A percentile compares a stretch with the other conserved stretches of the same genome.
Evolutionary conservation across 345 rosid genomes (phyloP).

Genomic region (Syzygium aqueum): DNA sequence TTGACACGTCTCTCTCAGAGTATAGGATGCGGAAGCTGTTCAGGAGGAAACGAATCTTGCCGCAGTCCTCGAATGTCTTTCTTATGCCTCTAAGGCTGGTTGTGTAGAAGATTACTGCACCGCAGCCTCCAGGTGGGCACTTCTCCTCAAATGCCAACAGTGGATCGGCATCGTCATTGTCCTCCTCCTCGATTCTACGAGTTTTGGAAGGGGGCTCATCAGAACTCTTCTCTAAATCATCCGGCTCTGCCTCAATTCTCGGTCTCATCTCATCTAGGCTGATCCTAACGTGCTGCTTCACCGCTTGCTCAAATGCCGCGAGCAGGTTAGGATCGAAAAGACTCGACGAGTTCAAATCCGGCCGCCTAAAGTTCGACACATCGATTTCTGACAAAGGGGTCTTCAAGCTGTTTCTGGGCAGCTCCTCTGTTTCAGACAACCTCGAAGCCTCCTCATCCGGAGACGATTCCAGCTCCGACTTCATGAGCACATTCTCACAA

Average conservation of each 20-base stretch:
- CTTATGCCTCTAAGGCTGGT: constrained; percentile 72
- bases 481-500: neutral
- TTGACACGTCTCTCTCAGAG: constrained; percentile 72
- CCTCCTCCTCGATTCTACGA: constrained; percentile 17
- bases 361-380: constrained; percentile 47
- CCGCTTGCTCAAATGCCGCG: constrained; percentile 58
- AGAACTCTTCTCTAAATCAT: constrained; percentile 1
- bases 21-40: constrained; percentile 53
- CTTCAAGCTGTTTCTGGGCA: neutral
- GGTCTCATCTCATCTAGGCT: constrained; percentile 27
- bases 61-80: constrained; percentile 87
- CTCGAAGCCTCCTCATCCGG: neutral
- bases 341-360: constrained; percentile 54
- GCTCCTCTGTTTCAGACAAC: neutral
- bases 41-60: constrained; percentile 47
- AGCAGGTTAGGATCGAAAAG: constrained; percentile 76
- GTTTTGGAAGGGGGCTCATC: constrained; percentile 37
- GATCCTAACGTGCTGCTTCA: constrained; percentile 25
- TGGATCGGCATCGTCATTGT: constrained; percentile 11
- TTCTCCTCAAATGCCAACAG: constrained; percentile 35
- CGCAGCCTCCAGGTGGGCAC: constrained; percentile 73
- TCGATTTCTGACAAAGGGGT: constrained; percentile 40
- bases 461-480: neutral
- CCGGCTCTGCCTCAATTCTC: constrained; percentile 12
- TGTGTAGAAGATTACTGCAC: constrained; percentile 57